Conservation (phyloP, 2,329 filamentous ascomycete species). For the Pyrenophora teres region DNA sequence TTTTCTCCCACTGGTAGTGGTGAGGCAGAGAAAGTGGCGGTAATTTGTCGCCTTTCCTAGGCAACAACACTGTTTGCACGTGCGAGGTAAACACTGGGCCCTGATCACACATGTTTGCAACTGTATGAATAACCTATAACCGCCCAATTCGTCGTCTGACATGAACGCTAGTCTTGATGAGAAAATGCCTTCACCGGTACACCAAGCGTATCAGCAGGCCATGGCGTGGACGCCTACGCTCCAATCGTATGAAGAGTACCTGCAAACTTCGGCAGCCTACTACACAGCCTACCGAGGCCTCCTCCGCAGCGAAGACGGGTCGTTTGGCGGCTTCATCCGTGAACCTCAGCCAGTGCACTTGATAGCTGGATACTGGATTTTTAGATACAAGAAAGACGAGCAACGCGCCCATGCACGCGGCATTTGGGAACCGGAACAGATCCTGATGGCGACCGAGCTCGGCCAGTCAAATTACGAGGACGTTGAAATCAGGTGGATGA, state of each 20-base stretch:
- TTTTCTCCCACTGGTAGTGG: no score
- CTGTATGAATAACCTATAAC: no score
- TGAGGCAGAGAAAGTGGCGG: no score
- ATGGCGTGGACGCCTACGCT: not conserved
- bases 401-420: constrained; percentile 17
- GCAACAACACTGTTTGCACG: not conserved
- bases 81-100: not conserved
- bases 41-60: not conserved
- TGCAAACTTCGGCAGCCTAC: constrained; percentile 2
- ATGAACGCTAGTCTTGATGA: no score
- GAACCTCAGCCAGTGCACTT: constrained; percentile 3
- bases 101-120: no score
- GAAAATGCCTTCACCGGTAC: no score
- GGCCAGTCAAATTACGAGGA: constrained; percentile 12
- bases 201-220: no score
- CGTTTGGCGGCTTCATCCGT: constrained; percentile 16
- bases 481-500: constrained; percentile 24
- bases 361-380: constrained; percentile 23
- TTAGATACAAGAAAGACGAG: constrained; percentile 18
- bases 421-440: constrained; percentile 18
- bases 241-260: not conserved
- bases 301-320: constrained; percentile 5
- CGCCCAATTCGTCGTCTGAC: no score
- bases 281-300: constrained; percentile 14
- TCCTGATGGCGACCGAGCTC: constrained; percentile 18